A percentile compares a stretch with the other conserved stretches of the same genome.
These are phyloP conservation scores for Kodamaea restingae DNA, from an alignment of 805 yeast genomes.

Conservation along the genomic window DNA sequence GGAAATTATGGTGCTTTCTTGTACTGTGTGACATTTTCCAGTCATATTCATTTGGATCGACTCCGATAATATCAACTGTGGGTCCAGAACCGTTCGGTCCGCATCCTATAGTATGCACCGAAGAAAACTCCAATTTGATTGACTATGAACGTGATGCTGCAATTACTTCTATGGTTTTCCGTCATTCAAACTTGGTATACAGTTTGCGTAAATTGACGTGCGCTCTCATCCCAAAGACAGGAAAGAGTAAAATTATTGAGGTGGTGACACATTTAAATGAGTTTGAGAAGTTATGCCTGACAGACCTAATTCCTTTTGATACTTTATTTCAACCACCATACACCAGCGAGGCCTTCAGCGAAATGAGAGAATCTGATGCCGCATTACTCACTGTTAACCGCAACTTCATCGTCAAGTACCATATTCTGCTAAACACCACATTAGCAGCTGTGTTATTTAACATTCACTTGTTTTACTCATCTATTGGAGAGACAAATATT, in stretches of 20 bases:
- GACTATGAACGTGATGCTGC: conserved; percentile 11
- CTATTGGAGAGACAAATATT: conserved; percentile 5
- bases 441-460: conserved; percentile 17
- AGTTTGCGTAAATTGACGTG: conserved; percentile 2
- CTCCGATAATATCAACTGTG: conserved; percentile 7
- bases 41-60: conserved; percentile 6
- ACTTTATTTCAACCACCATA: not conserved
- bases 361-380: conserved; percentile 6
- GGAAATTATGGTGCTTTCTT: conserved; percentile 11
- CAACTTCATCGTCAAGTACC: conserved; percentile 15
- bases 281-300: conserved; percentile 6
- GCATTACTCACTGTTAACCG: conserved; percentile 13
- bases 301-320: conserved; percentile 4
- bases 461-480: conserved; percentile 14
- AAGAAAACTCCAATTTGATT: conserved; percentile 9
- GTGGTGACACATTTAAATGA: conserved; percentile 6
- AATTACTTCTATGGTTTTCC: not conserved
- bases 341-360: not conserved
- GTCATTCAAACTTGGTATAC: not conserved
- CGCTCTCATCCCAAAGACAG: conserved; percentile 1
- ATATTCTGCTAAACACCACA: conserved; percentile 14
- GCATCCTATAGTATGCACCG: conserved; percentile 10
- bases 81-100: conserved; percentile 13
- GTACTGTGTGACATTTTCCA: conserved; percentile 10
- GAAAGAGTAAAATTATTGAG: conserved; percentile 5